A percentile compares a stretch with the other conserved stretches of the same genome.
Evolutionary conservation across 2,329 filamentous ascomycete genomes (phyloP).

Genomic region (Fusarium brevicatenulatum): DNA sequence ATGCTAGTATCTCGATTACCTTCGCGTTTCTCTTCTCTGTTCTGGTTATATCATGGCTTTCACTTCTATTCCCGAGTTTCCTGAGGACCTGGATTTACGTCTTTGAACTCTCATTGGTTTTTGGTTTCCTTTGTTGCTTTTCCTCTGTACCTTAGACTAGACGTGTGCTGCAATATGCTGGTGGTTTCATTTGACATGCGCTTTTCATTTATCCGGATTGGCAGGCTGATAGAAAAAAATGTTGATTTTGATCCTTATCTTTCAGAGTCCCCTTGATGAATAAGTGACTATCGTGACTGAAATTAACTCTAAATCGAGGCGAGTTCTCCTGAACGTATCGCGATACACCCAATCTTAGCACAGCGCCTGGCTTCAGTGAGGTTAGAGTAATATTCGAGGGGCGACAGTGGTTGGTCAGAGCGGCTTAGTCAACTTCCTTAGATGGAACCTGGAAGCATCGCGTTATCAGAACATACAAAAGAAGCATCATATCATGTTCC

Average conservation of each 20-base stretch:
- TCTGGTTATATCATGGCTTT: background rate
- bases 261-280: background rate
- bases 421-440: background rate
- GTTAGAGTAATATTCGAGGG: background rate
- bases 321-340: background rate
- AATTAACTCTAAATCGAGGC: background rate
- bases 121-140: background rate
- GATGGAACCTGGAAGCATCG: background rate
- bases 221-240: background rate
- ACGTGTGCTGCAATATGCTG: background rate
- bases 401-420: background rate
- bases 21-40: background rate
- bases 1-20: background rate
- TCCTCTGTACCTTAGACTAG: background rate
- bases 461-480: background rate
- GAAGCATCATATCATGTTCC: background rate
- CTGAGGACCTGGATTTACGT: background rate
- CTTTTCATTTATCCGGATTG: background rate
- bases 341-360: background rate
- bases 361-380: slow-evolving; percentile 3
- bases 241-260: background rate
- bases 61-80: background rate
- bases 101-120: background rate
- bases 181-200: background rate
- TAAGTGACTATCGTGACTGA: background rate